Percentiles rank a stretch among this genome's conserved stretches.
Evolutionary conservation across 495 filamentous ascomycete genomes (phyloP).

Genomic region (Pseudoneurospora amorphoporcata): DNA sequence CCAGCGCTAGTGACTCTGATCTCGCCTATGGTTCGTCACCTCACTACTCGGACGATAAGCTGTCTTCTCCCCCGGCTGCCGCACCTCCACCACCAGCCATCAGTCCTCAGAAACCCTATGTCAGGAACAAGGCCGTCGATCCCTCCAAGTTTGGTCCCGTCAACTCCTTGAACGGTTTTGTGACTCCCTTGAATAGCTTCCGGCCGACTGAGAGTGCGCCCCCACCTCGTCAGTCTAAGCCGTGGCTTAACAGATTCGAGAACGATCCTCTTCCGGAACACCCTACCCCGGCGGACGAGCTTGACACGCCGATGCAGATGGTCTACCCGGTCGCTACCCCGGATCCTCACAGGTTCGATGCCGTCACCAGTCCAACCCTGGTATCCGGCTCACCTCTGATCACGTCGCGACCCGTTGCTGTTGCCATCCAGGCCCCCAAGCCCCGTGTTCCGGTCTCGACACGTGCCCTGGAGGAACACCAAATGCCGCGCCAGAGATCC

Average conservation of each 20-base stretch:
- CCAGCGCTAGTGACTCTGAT: constrained; percentile 24
- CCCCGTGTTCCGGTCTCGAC: constrained; percentile 32
- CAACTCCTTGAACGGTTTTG: constrained; percentile 40
- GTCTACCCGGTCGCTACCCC: constrained; percentile 47
- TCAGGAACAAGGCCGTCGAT: constrained; percentile 41
- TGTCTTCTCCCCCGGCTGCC: constrained; percentile 6
- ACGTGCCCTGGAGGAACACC: constrained; percentile 29
- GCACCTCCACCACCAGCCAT: not conserved
- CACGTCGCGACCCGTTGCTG: constrained; percentile 22
- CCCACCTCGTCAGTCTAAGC: not conserved
- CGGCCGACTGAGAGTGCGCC: constrained; percentile 16
- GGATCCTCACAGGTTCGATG: constrained; percentile 51
- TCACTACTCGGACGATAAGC: constrained; percentile 17
- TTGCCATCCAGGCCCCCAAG: constrained; percentile 37
- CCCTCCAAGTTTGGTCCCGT: constrained; percentile 42
- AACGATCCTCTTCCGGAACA: constrained; percentile 15
- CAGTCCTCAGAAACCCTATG: constrained; percentile 4
- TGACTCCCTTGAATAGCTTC: constrained; percentile 44
- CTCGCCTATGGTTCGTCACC: constrained; percentile 38
- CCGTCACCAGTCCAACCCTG: constrained; percentile 34
- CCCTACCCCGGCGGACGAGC: constrained; percentile 24
- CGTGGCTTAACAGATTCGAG: not conserved
- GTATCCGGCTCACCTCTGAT: constrained; percentile 24
- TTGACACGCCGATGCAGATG: constrained; percentile 22
- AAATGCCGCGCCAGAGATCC: constrained; percentile 4